Conservation (phyloP, 73 alveolate genomes). For the Effrenium voratum region DNA sequence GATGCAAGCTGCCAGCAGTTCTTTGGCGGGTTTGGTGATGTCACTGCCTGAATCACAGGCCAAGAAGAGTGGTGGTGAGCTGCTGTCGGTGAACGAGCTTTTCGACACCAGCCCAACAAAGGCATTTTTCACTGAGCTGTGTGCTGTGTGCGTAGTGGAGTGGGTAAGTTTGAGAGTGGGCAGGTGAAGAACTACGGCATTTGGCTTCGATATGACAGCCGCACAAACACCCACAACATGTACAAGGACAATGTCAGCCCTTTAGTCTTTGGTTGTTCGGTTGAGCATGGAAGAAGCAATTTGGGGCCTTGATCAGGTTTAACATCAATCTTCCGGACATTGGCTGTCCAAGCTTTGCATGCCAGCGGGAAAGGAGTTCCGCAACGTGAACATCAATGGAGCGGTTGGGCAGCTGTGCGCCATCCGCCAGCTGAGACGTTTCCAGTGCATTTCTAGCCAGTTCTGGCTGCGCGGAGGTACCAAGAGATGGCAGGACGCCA, state of each 20-base stretch:
- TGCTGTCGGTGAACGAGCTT: constrained; percentile 89
- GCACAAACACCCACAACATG: constrained; percentile 95
- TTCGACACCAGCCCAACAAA: constrained; percentile 76
- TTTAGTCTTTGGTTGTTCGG: not conserved
- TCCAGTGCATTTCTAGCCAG: not conserved
- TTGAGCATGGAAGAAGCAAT: not conserved
- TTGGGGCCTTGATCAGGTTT: not conserved
- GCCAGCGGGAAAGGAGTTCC: constrained; percentile 54
- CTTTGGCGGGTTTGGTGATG: not conserved
- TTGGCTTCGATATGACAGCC: constrained; percentile 94
- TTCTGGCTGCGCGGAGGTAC: constrained; percentile 20
- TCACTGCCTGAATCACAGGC: constrained; percentile 11
- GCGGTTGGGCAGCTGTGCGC: constrained; percentile 93
- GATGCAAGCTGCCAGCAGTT: not conserved
- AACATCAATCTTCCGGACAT: not conserved
- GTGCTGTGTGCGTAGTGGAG: too few species aligned
- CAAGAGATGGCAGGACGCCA: constrained; percentile 96
- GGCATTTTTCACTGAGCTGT: not conserved
- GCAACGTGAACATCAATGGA: constrained; percentile 94
- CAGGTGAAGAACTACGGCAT: constrained; percentile 95
- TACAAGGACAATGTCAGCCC: constrained; percentile 72
- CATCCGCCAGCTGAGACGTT: not conserved
- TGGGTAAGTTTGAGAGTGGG: not conserved
- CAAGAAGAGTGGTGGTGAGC: constrained; percentile 94
- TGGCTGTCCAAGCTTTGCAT: not conserved